phyloP scores from a whole-genome alignment of 75 land plant species.

The Picea glauca region DNA sequence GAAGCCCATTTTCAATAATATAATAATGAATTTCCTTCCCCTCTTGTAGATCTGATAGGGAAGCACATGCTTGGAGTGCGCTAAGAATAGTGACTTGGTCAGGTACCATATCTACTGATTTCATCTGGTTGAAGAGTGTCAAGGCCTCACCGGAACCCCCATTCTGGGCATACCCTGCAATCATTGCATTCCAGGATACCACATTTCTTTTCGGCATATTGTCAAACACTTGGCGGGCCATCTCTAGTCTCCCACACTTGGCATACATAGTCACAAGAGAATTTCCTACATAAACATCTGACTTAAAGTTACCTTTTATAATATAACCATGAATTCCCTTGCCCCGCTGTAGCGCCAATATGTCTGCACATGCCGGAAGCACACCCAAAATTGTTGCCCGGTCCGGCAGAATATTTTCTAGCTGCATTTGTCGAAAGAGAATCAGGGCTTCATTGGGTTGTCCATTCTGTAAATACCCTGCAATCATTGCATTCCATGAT shows the following conservation, averaged over 20 bases:
- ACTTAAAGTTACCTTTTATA: conserved; percentile 8
- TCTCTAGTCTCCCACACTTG: conserved; percentile 12
- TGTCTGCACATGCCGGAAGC: conserved; percentile 13
- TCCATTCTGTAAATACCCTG: conserved; percentile 31
- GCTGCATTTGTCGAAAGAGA: conserved; percentile 27
- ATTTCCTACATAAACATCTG: conserved; percentile 24
- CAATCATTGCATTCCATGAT: conserved; percentile 35
- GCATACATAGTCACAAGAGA: conserved; percentile 29
- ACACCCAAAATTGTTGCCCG: conserved; percentile 19
- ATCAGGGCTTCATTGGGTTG: conserved; percentile 26
- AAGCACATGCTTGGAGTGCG: conserved; percentile 34
- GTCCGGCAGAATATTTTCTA: conserved; percentile 20
- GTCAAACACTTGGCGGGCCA: conserved; percentile 30
- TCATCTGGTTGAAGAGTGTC: conserved; percentile 18
- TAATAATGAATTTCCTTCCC: conserved; percentile 44
- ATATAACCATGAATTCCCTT: conserved; percentile 15
- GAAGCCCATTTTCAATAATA: conserved; percentile 19
- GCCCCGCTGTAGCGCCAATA: not conserved
- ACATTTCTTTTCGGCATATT: conserved; percentile 14
- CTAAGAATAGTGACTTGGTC: conserved; percentile 24
- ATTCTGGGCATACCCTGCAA: conserved; percentile 19
- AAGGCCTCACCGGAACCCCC: conserved; percentile 21
- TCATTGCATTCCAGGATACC: conserved; percentile 31
- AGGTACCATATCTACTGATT: conserved; percentile 13
- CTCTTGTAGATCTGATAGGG: conserved; percentile 10